Base-by-base conservation (phyloP, 495 filamentous ascomycete species). In the Friedmanniomyces simplex region DNA sequence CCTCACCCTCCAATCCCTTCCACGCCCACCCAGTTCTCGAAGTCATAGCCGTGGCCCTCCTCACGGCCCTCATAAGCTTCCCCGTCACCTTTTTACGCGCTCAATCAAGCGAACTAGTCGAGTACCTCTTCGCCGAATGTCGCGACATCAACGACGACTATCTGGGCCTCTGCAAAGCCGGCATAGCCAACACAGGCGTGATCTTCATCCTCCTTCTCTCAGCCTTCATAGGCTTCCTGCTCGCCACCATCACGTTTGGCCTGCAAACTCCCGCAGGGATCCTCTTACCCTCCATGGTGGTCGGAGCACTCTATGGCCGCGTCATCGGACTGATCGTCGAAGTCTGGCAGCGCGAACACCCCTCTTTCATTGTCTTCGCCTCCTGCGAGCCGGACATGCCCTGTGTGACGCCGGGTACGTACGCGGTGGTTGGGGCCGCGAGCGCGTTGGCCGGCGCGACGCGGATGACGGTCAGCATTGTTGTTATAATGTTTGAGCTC, bases 401-500 rank as follows among this genome's bases (percentile, higher is more conserved):
- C 5, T 98, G 93, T 71, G 84, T 97, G 55, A 96, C 89, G 0
- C 91, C 93, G 0, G 94, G 93, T 1, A 87, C 90, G 6, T 98
- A 97, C 68, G 93, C 93, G 49, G 94, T 97, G 65, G 89, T 98
- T 62, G 93, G 94, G 30, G 93, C 93, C 1, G 91, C 94, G n/a
- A 90, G 94, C 21, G 86, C 91, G 2, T 81, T 98, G 3, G 90
- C 85, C n/a, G 93, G 93, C 48, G 88, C 93, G n/a, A 97, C 91
- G 25, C 82, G 93, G 63, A 96, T 98, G 87, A 98, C 93, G 12
- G 76, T 85, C 14, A 96, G 91, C 12, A 96, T 98, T 64, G 93
- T 97, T 2, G 93, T 97, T 60, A 97, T 98, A 72, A 97, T 95
- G 88, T 98, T 97, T 63, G 93, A 98, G 72, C 82, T 98, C 28